Evolutionary conservation across 768 basidiomycete genomes (phyloP), one percentile per base, ranked within the genome.

Genomic region (Mycena belliarum): DNA sequence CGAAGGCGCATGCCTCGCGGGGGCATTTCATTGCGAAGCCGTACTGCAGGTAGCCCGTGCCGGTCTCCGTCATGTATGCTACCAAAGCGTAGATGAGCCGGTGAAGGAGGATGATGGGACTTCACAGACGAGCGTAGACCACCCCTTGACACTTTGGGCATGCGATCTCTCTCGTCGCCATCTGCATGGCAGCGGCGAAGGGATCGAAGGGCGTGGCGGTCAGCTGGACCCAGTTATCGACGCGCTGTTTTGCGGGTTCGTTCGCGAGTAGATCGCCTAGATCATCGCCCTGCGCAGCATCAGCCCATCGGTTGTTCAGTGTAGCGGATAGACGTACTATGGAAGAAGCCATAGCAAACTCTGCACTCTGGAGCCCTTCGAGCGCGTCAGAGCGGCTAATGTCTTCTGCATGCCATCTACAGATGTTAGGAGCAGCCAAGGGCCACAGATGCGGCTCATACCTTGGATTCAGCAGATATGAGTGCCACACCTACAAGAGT

Each of bases 41-140:
- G 21, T 68, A 67, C 57, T 84, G 82, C 0, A 79, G 65, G 50
- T 83, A 85, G 0, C 84, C 84, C 0, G 74, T 76, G 1, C 77
- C 79, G 0, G 66, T 58, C 7, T 63, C 65, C 6, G 69, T 77
- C 52, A 79, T 59, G 35, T 78, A 77, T 2, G 75, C 83, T 84
- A 29, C 3, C 38, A 18, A n/a, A n/a, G n/a, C 21, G 21, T 11
- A 33, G 48, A n/a, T 55, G 29, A 56, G 46, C 25, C 2, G 15
- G 5, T 15, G 33, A 35, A 15, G 44, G 4, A 29, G 14, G 11
- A 47, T 12, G 35, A 40, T 26, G 33, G 18, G 20, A 28, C 38
- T 42, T 14, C 15, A 64, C 71, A 53, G 41, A 77, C 76, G 66
- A 44, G 68, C 68, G 37, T 60, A 28, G 32, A 68, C 50, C 4